phyloP scores from a whole-genome alignment of 1,139 yeast species.

The Yamadazyma pseudoaaseri region DNA sequence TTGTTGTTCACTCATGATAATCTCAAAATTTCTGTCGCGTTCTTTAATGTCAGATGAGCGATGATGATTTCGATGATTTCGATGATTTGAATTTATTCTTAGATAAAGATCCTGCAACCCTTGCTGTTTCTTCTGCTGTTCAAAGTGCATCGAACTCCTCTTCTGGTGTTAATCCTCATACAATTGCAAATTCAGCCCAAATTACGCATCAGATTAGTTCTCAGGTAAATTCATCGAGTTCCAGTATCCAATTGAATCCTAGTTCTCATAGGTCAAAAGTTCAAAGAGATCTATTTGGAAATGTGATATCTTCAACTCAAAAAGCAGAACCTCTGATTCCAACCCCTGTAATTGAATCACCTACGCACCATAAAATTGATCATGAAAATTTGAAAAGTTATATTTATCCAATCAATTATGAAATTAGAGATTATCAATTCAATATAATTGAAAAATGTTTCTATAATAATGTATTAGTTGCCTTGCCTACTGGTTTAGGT shows the following conservation, averaged over 20 bases:
- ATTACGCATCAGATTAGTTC: too few species aligned
- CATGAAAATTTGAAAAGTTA: conserved; percentile 46
- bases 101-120: conserved; percentile 3
- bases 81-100: conserved; percentile 13
- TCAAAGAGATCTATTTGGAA: conserved; percentile 13
- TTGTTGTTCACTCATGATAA: neutral
- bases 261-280: conserved; percentile 1
- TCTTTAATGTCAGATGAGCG: conserved; percentile 9
- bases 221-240: neutral
- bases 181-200: too few species aligned
- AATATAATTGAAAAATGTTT: conserved; percentile 74
- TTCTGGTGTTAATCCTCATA: too few species aligned
- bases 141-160: too few species aligned
- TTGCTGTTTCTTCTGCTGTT: neutral
- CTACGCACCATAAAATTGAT: conserved; percentile 55
- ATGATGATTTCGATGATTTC: conserved; percentile 13
- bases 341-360: conserved; percentile 12
- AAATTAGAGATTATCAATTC: conserved; percentile 83
- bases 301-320: conserved; percentile 5
- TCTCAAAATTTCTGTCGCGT: neutral
- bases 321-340: neutral
- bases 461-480: conserved; percentile 74
- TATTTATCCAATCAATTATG: conserved; percentile 83
- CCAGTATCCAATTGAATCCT: conserved; percentile 1
- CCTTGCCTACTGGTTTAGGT: conserved; percentile 96